Percentiles rank a stretch among this genome's conserved stretches.
These are phyloP conservation scores for Colletotrichum tanaceti DNA, from an alignment of 2,329 filamentous ascomycete species.

Conservation along the genomic window DNA sequence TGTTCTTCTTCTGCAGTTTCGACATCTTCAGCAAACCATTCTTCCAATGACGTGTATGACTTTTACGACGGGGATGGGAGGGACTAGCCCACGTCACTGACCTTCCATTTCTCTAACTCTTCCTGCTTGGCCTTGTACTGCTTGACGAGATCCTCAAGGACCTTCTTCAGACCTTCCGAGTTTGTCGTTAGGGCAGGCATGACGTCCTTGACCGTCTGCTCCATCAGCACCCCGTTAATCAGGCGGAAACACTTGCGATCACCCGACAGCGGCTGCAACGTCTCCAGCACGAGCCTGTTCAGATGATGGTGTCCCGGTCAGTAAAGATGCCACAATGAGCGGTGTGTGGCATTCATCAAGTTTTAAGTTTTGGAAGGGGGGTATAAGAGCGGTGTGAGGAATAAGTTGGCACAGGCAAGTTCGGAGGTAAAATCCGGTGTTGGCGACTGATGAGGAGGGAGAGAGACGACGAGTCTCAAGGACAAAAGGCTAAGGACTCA, in stretches of 20 bases:
- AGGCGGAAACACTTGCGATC: conserved; percentile 98
- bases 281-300: conserved; percentile 91
- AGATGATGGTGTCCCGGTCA: neutral
- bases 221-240: conserved; percentile 96
- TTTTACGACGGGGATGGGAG: neutral
- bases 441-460: neutral
- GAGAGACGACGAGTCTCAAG: too few species aligned
- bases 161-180: conserved; percentile 91
- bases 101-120: conserved; percentile 99
- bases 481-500: conserved; percentile 60
- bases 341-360: conserved; percentile 25
- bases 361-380: neutral
- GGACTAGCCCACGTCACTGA: conserved; percentile 55
- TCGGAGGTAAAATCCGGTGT: conserved; percentile 38
- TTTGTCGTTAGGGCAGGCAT: conserved; percentile 92
- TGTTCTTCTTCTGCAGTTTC: conserved; percentile 83
- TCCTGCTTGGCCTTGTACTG: conserved; percentile 96
- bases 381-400: conserved; percentile 36
- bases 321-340: conserved; percentile 4
- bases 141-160: conserved; percentile 93
- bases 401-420: conserved; percentile 2
- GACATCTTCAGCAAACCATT: conserved; percentile 3
- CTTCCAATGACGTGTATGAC: conserved; percentile 12
- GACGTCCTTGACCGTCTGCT: conserved; percentile 93
- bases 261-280: conserved; percentile 80